Percentiles rank a stretch among this genome's conserved stretches.
Conservation (phyloP, 129 eudicot genomes). For the Flaveria trinervia region DNA sequence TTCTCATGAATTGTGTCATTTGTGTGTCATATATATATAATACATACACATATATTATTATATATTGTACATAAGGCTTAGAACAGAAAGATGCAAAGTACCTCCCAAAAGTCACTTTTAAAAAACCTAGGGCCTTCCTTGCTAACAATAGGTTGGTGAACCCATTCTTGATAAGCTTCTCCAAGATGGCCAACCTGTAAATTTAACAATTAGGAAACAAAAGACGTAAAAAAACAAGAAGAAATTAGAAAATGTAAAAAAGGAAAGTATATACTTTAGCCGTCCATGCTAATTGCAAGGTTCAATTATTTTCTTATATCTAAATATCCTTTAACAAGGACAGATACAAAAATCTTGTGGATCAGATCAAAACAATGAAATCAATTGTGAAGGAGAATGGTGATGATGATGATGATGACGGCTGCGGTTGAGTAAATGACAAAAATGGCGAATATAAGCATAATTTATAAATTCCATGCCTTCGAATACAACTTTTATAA, state of each 20-base stretch:
- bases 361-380: slow-evolving; percentile 7
- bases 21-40: too few species aligned
- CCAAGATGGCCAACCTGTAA: slow-evolving; percentile 98
- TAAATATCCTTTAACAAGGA: background rate
- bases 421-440: background rate
- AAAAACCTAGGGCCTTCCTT: slow-evolving; percentile 97
- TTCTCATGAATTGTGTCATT: too few species aligned
- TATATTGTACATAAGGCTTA: background rate
- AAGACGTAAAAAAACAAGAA: background rate
- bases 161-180: slow-evolving; percentile 94
- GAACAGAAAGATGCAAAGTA: slow-evolving; percentile 16
- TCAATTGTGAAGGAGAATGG: background rate
- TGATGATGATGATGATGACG: background rate
- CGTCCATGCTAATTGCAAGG: background rate
- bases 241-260: background rate
- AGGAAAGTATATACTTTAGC: background rate
- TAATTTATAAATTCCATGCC: too few species aligned
- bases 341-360: background rate
- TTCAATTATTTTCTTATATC: background rate
- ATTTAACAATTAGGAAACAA: background rate
- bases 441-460: too few species aligned
- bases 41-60: too few species aligned
- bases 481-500: background rate
- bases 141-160: slow-evolving; percentile 97
- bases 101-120: slow-evolving; percentile 94